Conservation (phyloP, 2,329 filamentous ascomycete species). For the Cladosporium sp. region DNA sequence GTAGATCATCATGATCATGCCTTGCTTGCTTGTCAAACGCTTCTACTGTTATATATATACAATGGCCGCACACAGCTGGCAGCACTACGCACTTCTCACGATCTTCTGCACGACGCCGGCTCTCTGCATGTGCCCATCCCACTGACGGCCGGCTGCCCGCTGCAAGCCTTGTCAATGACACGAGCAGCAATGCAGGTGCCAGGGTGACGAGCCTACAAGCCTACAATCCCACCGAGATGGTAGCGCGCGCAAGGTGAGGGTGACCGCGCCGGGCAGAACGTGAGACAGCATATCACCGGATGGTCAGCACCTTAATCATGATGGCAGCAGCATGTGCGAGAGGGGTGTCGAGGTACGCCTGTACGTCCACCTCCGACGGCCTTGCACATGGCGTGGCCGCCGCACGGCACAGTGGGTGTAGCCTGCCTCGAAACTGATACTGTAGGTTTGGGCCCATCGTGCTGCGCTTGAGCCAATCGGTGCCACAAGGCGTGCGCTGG, state of each 20-base stretch:
- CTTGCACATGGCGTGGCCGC: background rate
- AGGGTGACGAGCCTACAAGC: constrained; percentile 5
- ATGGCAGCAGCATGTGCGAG: background rate
- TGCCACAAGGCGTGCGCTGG: background rate
- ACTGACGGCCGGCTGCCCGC: background rate
- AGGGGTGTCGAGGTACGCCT: background rate
- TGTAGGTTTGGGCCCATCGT: constrained; percentile 4
- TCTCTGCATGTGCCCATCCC: background rate
- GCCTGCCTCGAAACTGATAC: background rate
- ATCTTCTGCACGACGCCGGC: constrained; percentile 4
- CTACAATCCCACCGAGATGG: background rate
- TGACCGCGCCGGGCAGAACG: background rate
- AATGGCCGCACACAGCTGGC: background rate
- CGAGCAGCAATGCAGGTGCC: constrained; percentile 1
- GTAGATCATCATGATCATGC: background rate
- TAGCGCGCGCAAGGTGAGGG: constrained; percentile 7
- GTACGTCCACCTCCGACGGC: background rate
- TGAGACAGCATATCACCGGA: constrained; percentile 8
- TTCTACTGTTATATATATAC: background rate
- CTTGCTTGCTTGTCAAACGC: background rate
- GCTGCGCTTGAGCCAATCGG: background rate
- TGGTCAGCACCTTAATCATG: constrained; percentile 3
- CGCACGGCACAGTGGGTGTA: background rate
- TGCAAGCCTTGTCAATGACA: constrained; percentile 1
- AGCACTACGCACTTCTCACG: background rate